Percentiles rank a stretch among this genome's conserved stretches.
phyloP scores from a whole-genome alignment of 495 filamentous ascomycete genomes.

The Neurospora sp. region DNA sequence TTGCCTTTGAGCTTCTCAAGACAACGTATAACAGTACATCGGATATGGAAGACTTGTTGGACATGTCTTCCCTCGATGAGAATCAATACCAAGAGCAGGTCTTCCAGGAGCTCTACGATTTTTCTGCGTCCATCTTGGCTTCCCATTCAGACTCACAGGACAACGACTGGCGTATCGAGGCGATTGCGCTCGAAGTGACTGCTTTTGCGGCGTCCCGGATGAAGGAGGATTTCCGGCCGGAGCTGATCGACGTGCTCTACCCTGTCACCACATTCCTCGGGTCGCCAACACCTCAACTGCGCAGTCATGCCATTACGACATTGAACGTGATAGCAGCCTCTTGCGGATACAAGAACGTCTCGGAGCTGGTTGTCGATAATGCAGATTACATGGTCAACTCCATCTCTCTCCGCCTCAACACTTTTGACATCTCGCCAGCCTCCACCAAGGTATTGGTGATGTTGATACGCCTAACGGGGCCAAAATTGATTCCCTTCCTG shows the following conservation, averaged over 20 bases:
- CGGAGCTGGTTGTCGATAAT: constrained; percentile 78
- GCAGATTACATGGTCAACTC: constrained; percentile 96
- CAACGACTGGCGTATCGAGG: constrained; percentile 59
- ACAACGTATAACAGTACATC: constrained; percentile 37
- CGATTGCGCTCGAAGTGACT: constrained; percentile 64
- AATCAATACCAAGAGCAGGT: constrained; percentile 40
- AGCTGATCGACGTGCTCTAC: constrained; percentile 87
- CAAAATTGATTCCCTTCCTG: constrained; percentile 71
- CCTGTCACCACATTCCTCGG: constrained; percentile 81
- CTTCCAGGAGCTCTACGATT: constrained; percentile 71
- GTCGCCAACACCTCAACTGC: constrained; percentile 54
- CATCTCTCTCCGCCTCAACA: constrained; percentile 78
- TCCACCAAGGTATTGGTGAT: constrained; percentile 85
- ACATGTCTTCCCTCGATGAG: constrained; percentile 30
- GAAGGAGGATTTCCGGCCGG: constrained; percentile 60
- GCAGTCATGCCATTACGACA: constrained; percentile 73
- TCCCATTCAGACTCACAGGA: constrained; percentile 36
- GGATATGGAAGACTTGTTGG: constrained; percentile 59
- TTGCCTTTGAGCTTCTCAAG: constrained; percentile 62
- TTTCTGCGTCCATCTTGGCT: constrained; percentile 56
- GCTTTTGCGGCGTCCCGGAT: constrained; percentile 61
- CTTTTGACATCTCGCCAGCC: constrained; percentile 81
- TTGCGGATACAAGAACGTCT: constrained; percentile 66
- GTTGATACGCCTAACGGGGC: constrained; percentile 85
- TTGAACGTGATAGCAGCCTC: constrained; percentile 67